These are phyloP conservation scores for Pseudozyma hubeiensis DNA, from an alignment of 1,284 basidiomycete species.

Conservation along the genomic window DNA sequence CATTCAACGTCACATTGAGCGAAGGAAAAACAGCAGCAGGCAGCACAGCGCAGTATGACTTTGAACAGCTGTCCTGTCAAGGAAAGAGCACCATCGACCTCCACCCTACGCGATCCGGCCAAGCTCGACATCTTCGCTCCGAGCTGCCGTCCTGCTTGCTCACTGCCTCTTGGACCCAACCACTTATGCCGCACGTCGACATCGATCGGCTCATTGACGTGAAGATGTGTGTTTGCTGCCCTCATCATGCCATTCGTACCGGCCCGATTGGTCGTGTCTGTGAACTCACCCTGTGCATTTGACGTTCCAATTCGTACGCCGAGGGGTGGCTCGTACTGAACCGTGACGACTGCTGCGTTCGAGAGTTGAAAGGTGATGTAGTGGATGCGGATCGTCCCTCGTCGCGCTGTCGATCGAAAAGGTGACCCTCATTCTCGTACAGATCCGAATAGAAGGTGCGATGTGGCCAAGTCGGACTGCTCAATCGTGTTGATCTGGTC, in stretches of 20 bases:
- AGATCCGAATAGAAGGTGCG: constrained; percentile 36
- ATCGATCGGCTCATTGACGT: not conserved
- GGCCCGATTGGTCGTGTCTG: not conserved
- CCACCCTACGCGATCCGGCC: not conserved
- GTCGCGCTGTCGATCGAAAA: constrained; percentile 35
- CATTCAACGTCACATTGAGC: constrained; percentile 1
- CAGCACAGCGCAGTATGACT: too few species aligned
- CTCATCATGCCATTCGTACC: too few species aligned
- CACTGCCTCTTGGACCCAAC: too few species aligned
- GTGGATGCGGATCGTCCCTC: constrained; percentile 22
- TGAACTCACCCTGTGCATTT: constrained; percentile 40
- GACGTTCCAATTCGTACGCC: constrained; percentile 37
- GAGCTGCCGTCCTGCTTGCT: constrained; percentile 2
- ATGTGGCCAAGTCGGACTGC: not conserved
- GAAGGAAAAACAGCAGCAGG: not conserved
- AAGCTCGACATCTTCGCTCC: constrained; percentile 19
- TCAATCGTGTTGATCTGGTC: constrained; percentile 3
- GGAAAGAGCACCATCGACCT: not conserved
- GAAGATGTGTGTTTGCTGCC: too few species aligned
- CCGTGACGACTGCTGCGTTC: constrained; percentile 18
- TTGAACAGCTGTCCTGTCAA: constrained; percentile 12
- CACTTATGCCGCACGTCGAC: too few species aligned
- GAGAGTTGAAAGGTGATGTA: constrained; percentile 9
- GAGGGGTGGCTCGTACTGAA: constrained; percentile 29
- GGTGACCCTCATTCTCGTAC: constrained; percentile 47